These are phyloP conservation scores for Vitis hybrid DNA, from an alignment of 177 flowering plant genomes.

Conservation along the genomic window DNA sequence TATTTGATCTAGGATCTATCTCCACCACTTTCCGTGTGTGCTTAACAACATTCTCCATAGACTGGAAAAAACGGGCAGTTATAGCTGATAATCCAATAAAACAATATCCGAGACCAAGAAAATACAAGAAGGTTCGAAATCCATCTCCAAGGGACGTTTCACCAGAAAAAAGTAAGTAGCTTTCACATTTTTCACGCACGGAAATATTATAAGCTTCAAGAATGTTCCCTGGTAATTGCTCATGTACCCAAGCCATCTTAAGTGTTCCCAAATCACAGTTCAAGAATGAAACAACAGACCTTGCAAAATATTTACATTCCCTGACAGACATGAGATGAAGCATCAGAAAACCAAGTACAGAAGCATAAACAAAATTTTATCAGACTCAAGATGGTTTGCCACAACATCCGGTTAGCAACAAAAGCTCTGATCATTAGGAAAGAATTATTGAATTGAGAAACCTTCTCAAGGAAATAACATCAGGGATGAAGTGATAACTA, in stretches of 20 bases:
- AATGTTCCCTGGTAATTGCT: slow-evolving; percentile 20
- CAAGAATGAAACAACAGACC: not conserved
- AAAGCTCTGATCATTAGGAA: no score
- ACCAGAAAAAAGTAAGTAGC: slow-evolving; percentile 55
- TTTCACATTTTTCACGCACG: slow-evolving; percentile 47
- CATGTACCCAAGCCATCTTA: slow-evolving; percentile 22
- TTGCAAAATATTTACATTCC: not conserved
- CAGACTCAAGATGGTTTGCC: no score
- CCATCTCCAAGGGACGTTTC: slow-evolving; percentile 61
- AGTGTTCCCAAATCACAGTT: not conserved
- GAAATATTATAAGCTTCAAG: slow-evolving; percentile 20
- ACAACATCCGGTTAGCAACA: no score
- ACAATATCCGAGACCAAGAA: slow-evolving; percentile 82
- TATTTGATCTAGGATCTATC: slow-evolving; percentile 65
- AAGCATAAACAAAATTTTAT: no score
- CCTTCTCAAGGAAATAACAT: no score
- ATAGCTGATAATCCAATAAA: slow-evolving; percentile 91
- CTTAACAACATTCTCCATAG: slow-evolving; percentile 94
- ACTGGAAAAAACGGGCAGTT: slow-evolving; percentile 81
- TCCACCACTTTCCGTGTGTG: slow-evolving; percentile 68
- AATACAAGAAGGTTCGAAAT: slow-evolving; percentile 56
- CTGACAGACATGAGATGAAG: not conserved
- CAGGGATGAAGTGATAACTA: no score
- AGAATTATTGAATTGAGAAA: no score
- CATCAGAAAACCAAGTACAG: not conserved